Evolutionary conservation across 2,329 filamentous ascomycete species (phyloP), one percentile per base, ranked within the genome.

Genomic region (Aspergillus intermedius): DNA sequence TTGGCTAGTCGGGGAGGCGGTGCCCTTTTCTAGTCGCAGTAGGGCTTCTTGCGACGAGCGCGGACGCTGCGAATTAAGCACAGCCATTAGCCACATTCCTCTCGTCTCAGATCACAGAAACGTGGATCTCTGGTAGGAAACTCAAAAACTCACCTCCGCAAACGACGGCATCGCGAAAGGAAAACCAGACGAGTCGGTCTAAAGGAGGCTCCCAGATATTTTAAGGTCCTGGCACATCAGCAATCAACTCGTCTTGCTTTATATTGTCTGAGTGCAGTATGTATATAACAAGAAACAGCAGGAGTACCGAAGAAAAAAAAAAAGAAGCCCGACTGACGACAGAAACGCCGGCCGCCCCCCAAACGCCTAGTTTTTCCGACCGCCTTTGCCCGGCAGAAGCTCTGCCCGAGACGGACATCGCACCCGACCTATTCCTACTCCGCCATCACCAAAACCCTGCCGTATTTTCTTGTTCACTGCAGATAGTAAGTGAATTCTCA

Each of bases 21-120:
- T 69, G 50, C 69, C 66, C 60, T 69, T 73, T 57, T 75, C 73
- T 42, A 75, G 68, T 49, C 65, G 65, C 56, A 73, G 63, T 43
- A 74, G 60, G 54, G 70, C 68, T 60, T 72, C 66, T 62, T 73
- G 70, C 59, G 68, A 69, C 49, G 68, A 64, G 55, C 62, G 60
- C 51, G 65, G 59, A 58, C 60, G 63, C 69, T 72, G 53, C 51
- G 47, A 46, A 49, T 37, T 37, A 51, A 40, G 17, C n/a, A 54
- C 28, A 46, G 41, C 30, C 25, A 45, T 19, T n/a, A 43, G 28
- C 15, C 17, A 34, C 23, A 4, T 5, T 23, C 25, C 30, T 41
- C 15, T 30, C 12, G 25, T 12, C 17, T 5, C 37, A 40, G 9
- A 22, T 37, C 13, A 13, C 12, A 37, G n/a, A n/a, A 37, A 37